phyloP scores from a whole-genome alignment of 164 flowering plant genomes.

The Magnolia kwangsiensis region DNA sequence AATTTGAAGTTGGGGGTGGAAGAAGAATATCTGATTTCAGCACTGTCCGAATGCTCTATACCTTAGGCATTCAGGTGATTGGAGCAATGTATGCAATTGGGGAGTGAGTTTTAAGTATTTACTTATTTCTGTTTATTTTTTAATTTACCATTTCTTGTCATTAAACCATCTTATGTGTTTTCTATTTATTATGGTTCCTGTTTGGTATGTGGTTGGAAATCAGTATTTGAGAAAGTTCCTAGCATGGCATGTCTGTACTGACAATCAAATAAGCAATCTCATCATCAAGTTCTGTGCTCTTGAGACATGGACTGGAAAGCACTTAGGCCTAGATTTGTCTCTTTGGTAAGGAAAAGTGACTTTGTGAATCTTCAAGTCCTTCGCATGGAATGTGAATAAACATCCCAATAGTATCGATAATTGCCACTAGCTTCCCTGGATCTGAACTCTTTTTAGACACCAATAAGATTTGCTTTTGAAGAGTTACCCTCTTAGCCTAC shows the following conservation, averaged over 20 bases:
- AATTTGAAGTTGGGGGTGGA: constrained; percentile 94
- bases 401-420: no score
- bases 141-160: background rate
- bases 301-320: background rate
- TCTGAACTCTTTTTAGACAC: no score
- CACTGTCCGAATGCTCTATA: constrained; percentile 68
- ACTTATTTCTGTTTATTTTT: background rate
- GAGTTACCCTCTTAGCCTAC: no score
- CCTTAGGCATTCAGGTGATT: constrained; percentile 84
- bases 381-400: no score
- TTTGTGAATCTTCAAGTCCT: no score
- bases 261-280: background rate
- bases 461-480: no score
- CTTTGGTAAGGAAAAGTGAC: background rate
- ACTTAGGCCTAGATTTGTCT: background rate
- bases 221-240: background rate
- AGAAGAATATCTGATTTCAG: constrained; percentile 87
- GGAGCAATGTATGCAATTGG: background rate
- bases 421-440: no score
- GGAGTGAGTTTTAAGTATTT: background rate
- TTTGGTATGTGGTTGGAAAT: background rate
- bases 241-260: background rate
- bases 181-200: background rate
- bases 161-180: background rate
- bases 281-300: background rate